Conservation (phyloP, 257 asterid species). For the Penstemon davidsonii region DNA sequence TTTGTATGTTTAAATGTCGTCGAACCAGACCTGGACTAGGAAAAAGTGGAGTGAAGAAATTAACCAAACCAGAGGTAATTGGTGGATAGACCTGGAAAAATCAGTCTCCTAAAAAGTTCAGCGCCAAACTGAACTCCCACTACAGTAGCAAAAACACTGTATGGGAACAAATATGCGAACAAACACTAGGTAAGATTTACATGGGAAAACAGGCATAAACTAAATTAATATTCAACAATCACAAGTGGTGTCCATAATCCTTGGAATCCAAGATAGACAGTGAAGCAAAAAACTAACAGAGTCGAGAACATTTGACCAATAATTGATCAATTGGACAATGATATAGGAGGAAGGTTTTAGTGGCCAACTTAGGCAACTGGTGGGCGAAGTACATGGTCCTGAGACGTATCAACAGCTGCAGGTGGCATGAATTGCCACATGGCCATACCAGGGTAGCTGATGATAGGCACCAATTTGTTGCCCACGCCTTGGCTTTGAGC, state of each 20-base stretch:
- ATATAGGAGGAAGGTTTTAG: slow-evolving; percentile 18
- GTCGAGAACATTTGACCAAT: slow-evolving; percentile 32
- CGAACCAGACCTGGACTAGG: no score
- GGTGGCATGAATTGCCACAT: slow-evolving; percentile 99
- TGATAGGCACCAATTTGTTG: slow-evolving; percentile 81
- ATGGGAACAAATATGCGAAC: slow-evolving; percentile 7
- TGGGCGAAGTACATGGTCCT: slow-evolving; percentile 97
- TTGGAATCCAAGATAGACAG: slow-evolving; percentile 43
- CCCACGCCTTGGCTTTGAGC: slow-evolving; percentile 67
- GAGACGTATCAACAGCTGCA: slow-evolving; percentile 91
- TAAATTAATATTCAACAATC: slow-evolving; percentile 32
- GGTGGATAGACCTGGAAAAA: no score
- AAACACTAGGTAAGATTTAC: slow-evolving; percentile 33
- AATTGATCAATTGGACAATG: slow-evolving; percentile 34
- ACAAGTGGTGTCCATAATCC: slow-evolving; percentile 38
- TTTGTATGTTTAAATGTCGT: no score
- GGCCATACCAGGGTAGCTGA: slow-evolving; percentile 91
- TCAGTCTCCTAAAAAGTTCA: not conserved
- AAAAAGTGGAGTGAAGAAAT: no score
- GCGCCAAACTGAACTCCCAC: not conserved
- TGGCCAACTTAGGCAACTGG: slow-evolving; percentile 73
- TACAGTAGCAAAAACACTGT: not conserved
- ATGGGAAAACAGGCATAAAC: slow-evolving; percentile 33
- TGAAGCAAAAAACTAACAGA: slow-evolving; percentile 33
- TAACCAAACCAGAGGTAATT: no score